phyloP scores from a whole-genome alignment of 139 green algal species.

The Volvox reticuliferus region DNA sequence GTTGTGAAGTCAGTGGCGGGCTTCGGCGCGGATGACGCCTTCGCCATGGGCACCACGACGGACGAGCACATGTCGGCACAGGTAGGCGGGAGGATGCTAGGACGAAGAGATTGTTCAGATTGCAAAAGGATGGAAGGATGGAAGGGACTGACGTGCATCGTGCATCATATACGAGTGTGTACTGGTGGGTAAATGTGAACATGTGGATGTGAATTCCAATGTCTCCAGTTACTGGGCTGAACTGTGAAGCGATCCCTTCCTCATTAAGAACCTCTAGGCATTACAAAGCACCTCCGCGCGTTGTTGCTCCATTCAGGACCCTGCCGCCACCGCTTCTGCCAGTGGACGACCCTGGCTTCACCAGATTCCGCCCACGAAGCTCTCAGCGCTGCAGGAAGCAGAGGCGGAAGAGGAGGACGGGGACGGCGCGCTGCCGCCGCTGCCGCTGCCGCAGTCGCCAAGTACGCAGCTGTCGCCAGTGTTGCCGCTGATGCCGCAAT shows the following conservation, averaged over 20 bases:
- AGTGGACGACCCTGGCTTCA: constrained; percentile 18
- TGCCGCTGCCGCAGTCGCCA: not conserved
- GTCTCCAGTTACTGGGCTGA: too few species aligned
- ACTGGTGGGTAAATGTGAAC: too few species aligned
- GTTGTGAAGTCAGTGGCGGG: not conserved
- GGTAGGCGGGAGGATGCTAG: not conserved
- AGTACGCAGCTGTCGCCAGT: not conserved
- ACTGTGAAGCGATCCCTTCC: too few species aligned
- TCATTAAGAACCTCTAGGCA: not conserved
- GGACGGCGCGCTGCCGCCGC: not conserved
- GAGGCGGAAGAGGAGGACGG: not conserved
- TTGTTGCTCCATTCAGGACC: not conserved
- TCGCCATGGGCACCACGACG: not conserved
- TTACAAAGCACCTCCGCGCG: not conserved
- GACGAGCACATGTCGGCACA: not conserved
- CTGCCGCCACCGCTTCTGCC: not conserved
- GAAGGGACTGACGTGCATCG: too few species aligned
- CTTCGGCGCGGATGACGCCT: not conserved
- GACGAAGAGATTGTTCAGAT: not conserved
- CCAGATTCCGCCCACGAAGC: constrained; percentile 17
- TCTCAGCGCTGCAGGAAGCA: constrained; percentile 13
- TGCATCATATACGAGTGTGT: too few species aligned
- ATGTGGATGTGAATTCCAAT: too few species aligned
- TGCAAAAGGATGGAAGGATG: too few species aligned
- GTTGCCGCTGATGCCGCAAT: not conserved